A percentile compares a stretch with the other conserved stretches of the same genome.
Conservation (phyloP, 2,329 filamentous ascomycete genomes). For the Phoma sp. region DNA sequence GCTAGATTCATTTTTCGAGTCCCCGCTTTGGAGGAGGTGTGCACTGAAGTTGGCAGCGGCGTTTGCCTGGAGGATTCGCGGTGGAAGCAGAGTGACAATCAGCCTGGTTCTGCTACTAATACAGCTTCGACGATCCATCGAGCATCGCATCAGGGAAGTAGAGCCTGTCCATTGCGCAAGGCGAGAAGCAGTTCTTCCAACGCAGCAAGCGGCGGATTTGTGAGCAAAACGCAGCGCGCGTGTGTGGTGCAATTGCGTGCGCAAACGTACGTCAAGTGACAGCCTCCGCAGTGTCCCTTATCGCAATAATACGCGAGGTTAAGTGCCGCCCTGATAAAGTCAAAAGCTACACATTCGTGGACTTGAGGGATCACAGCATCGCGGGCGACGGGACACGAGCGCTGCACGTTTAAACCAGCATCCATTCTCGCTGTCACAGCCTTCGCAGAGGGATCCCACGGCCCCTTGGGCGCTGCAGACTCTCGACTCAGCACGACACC, state of each 20-base stretch:
- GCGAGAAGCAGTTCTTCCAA: slow-evolving; percentile 30
- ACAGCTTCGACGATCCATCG: slow-evolving; percentile 35
- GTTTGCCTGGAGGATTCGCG: slow-evolving; percentile 37
- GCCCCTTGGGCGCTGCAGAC: slow-evolving; percentile 30
- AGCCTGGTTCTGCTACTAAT: slow-evolving; percentile 45
- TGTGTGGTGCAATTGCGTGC: slow-evolving; percentile 44
- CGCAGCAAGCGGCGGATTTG: slow-evolving; percentile 23
- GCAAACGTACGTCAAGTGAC: slow-evolving; percentile 46
- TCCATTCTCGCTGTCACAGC: slow-evolving; percentile 25
- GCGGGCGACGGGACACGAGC: slow-evolving; percentile 36
- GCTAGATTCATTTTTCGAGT: slow-evolving; percentile 43
- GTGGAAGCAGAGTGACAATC: slow-evolving; percentile 42
- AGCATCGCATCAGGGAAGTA: slow-evolving; percentile 31
- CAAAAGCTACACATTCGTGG: slow-evolving; percentile 39
- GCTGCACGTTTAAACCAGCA: slow-evolving; percentile 32
- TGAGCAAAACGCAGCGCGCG: slow-evolving; percentile 25
- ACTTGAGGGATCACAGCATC: slow-evolving; percentile 38
- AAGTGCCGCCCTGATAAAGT: slow-evolving; percentile 41
- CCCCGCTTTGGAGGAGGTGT: slow-evolving; percentile 43
- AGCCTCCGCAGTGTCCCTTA: slow-evolving; percentile 39
- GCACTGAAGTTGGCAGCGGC: slow-evolving; percentile 41
- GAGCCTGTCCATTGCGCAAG: slow-evolving; percentile 32
- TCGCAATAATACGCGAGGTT: slow-evolving; percentile 44
- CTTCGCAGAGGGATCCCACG: slow-evolving; percentile 19
- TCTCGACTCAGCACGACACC: slow-evolving; percentile 32